Conservation (phyloP, 495 filamentous ascomycete genomes). For the Hypomontagnella submonticulosa region DNA sequence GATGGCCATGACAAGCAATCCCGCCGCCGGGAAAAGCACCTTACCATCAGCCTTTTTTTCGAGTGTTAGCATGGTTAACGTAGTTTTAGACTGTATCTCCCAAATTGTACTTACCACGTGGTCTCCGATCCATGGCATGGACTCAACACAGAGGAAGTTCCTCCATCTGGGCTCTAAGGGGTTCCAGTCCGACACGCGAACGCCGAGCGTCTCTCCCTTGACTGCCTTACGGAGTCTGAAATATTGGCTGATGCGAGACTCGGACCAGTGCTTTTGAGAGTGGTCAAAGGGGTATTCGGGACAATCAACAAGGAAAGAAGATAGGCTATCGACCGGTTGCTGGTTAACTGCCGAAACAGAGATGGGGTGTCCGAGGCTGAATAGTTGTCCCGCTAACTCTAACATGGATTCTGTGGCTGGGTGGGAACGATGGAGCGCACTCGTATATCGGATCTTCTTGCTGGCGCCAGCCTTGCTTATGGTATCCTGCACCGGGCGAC, state of each 20-base stretch:
- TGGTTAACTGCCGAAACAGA: conserved; percentile 34
- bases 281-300: conserved; percentile 58
- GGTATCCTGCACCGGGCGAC: conserved; percentile 61
- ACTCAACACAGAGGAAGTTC: conserved; percentile 48
- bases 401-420: conserved; percentile 40
- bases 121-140: conserved; percentile 60
- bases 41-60: conserved; percentile 4
- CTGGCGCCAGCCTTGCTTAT: conserved; percentile 37
- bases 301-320: conserved; percentile 45
- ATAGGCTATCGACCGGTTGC: conserved; percentile 24
- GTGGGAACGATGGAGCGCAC: conserved; percentile 44
- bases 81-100: background rate
- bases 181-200: conserved; percentile 48
- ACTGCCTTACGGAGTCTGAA: conserved; percentile 53
- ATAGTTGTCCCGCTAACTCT: conserved; percentile 47
- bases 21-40: conserved; percentile 65
- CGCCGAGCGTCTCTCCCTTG: conserved; percentile 60
- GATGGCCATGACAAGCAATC: conserved; percentile 60
- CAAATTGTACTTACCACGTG: conserved; percentile 40
- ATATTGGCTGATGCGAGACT: conserved; percentile 54
- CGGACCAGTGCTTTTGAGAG: conserved; percentile 52
- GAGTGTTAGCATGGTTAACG: background rate
- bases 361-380: conserved; percentile 43
- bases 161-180: conserved; percentile 56
- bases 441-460: conserved; percentile 37